Base-by-base conservation (phyloP, 495 filamentous ascomycete species). In the Elaphomyces granulatus region DNA sequence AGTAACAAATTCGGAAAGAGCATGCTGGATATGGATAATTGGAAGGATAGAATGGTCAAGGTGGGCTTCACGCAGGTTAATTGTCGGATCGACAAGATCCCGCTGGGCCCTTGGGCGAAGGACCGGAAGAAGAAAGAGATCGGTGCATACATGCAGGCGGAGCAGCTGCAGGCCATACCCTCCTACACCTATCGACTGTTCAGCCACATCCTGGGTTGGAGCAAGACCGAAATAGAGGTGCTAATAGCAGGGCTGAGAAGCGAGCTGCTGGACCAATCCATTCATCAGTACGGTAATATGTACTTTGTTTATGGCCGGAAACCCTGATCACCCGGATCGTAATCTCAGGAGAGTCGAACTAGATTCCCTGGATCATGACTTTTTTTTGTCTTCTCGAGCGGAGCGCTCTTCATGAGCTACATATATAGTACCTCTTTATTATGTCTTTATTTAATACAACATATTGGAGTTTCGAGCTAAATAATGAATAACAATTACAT, bases 51-150 rank as follows among this genome's bases (percentile, higher is more conserved):
- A 44, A 45, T 67, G 15, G 40, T 36, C 20, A 58, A 71, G 8
- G 68, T 64, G 6, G 74, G 77, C 15, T 79, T 77, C 42, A 57
- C 66, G 32, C 75, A 80, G 43, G 68, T 81, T 20, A 64, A 58
- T 9, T 66, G 76, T 45, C 56, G 53, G 8, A 54, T 66, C 3
- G 74, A 75, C 38, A 70, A 77, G 32, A 61, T 80, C 36, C 80
- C 79, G 0, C 66, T 78, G 37, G 76, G 74, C 0, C 66, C 70
- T 0, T 83, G 80, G 79, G 66, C 78, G 8, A 72, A 66, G 46
- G 78, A 82, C 45, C 69, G 65, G 19, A 61, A 66, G 20, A 52
- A 81, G 43, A 82, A 81, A 50, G 71, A 71, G 39, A 69, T 83
- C 15, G 80, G 80, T 45, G 63, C 67, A 41, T 75, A 68, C 17